Evolutionary conservation across 148 eudicot genomes (phyloP).

Genomic region (Chenopodium berlandieri): DNA sequence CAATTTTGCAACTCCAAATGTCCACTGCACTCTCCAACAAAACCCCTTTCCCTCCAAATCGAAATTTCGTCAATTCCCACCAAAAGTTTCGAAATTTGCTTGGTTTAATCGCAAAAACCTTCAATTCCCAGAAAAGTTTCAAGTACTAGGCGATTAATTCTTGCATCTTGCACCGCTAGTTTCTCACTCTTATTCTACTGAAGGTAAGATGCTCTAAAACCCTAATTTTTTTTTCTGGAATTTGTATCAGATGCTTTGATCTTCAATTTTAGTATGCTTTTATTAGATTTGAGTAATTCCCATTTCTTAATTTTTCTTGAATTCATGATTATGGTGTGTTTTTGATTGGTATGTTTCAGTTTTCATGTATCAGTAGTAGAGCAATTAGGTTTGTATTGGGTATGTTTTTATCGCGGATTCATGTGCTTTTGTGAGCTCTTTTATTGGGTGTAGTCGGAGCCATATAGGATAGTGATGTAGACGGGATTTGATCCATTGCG

Average conservation of each 20-base stretch:
- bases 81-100: conserved; percentile 17
- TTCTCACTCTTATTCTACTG: conserved; percentile 18
- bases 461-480: background rate
- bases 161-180: background rate
- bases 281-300: conserved; percentile 4
- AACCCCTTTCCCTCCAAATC: conserved; percentile 26
- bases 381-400: background rate
- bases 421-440: background rate
- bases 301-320: conserved; percentile 9
- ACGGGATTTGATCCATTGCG: background rate
- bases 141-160: background rate
- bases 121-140: conserved; percentile 2
- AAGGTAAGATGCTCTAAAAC: conserved; percentile 27
- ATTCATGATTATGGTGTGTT: background rate
- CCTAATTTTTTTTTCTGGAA: conserved; percentile 20
- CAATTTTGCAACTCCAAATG: conserved; percentile 7
- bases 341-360: background rate
- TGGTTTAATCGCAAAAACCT: conserved; percentile 5
- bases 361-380: background rate
- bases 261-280: background rate
- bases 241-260: background rate
- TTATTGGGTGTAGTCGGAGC: background rate
- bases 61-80: conserved; percentile 17
- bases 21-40: background rate
- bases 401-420: background rate